These are phyloP conservation scores for Tricholoma matsutake DNA, from an alignment of 768 basidiomycete genomes.

Conservation along the genomic window DNA sequence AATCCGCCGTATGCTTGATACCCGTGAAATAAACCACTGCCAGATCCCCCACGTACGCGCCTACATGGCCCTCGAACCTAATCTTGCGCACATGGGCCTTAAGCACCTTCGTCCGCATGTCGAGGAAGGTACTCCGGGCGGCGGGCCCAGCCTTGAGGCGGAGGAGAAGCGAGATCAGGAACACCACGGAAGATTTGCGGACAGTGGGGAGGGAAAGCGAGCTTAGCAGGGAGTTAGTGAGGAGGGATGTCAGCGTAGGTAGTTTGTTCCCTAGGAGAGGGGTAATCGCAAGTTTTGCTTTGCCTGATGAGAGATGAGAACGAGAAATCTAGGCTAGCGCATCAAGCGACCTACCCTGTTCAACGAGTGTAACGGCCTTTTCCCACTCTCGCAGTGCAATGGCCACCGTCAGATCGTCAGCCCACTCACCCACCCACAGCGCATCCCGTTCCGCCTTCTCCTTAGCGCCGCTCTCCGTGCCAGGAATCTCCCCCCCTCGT, in stretches of 20 bases:
- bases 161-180: conserved; percentile 67
- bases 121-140: conserved; percentile 80
- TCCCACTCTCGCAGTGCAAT: conserved; percentile 90
- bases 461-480: conserved; percentile 47
- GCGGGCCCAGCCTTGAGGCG: conserved; percentile 74
- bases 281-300: conserved; percentile 54
- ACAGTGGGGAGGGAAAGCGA: conserved; percentile 74
- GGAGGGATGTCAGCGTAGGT: conserved; percentile 57
- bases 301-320: conserved; percentile 37
- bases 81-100: conserved; percentile 80
- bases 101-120: conserved; percentile 73
- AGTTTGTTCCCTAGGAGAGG: conserved; percentile 59
- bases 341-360: conserved; percentile 55
- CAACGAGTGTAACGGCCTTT: conserved; percentile 79
- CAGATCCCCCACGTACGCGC: conserved; percentile 82
- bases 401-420: conserved; percentile 87
- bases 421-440: conserved; percentile 88
- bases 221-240: conserved; percentile 67
- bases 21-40: conserved; percentile 89
- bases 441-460: conserved; percentile 79
- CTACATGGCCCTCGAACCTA: conserved; percentile 84
- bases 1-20: conserved; percentile 96
- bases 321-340: neutral
- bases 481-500: conserved; percentile 47
- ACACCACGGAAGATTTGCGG: conserved; percentile 71